These are phyloP conservation scores for Ilyonectria robusta DNA, from an alignment of 2,329 filamentous ascomycete genomes.

Conservation along the genomic window DNA sequence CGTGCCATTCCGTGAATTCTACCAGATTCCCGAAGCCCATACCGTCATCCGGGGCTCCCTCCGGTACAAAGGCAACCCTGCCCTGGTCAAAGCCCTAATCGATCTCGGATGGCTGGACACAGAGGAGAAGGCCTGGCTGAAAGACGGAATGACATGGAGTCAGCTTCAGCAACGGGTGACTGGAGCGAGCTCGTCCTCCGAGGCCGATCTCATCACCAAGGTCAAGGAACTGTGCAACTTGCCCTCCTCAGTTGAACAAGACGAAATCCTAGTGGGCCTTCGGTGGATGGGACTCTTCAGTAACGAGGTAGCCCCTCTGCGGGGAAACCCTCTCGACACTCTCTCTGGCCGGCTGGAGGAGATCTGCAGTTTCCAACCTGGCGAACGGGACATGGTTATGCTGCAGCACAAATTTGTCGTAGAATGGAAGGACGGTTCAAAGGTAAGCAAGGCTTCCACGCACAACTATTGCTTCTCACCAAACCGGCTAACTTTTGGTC, in stretches of 20 bases:
- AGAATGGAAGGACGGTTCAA: conserved; percentile 73
- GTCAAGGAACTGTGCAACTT: conserved; percentile 75
- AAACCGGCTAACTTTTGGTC: neutral
- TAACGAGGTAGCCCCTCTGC: conserved; percentile 68
- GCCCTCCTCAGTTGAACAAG: conserved; percentile 66
- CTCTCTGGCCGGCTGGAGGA: neutral
- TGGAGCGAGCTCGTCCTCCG: conserved; percentile 23
- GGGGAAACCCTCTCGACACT: conserved; percentile 59
- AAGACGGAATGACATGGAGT: conserved; percentile 40
- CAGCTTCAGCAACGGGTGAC: conserved; percentile 37
- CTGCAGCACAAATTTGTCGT: conserved; percentile 54
- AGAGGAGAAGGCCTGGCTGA: conserved; percentile 34
- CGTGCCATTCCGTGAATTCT: conserved; percentile 75
- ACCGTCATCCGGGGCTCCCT: conserved; percentile 78
- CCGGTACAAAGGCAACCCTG: conserved; percentile 77
- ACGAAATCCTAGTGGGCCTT: neutral
- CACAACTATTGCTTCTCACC: neutral
- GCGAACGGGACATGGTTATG: conserved; percentile 21
- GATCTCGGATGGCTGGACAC: conserved; percentile 74
- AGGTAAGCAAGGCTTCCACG: conserved; percentile 28
- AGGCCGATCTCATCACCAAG: conserved; percentile 69
- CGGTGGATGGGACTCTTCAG: conserved; percentile 62
- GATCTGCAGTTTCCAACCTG: conserved; percentile 11
- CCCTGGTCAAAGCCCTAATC: conserved; percentile 77
- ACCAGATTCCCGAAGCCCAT: conserved; percentile 78